These are phyloP conservation scores for Casaregolazyma suthepensis DNA, from an alignment of 1,139 yeast genomes.

Conservation along the genomic window DNA sequence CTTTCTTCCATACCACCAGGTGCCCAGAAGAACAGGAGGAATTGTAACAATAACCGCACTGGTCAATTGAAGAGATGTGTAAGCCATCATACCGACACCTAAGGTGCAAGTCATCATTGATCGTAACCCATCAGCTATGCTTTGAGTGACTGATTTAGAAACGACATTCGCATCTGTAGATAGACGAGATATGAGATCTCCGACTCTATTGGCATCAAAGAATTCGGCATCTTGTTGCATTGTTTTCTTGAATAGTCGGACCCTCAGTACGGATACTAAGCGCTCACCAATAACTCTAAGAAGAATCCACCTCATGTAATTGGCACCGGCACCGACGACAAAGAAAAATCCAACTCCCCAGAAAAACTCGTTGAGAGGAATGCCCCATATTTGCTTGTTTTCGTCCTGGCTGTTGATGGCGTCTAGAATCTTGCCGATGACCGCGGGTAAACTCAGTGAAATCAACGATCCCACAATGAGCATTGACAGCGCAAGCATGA, in stretches of 20 bases:
- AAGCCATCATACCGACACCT: slow-evolving; percentile 84
- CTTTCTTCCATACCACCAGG: slow-evolving; percentile 71
- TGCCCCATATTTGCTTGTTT: slow-evolving; percentile 38
- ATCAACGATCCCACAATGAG: slow-evolving; percentile 55
- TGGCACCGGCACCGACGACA: slow-evolving; percentile 64
- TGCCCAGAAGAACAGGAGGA: slow-evolving; percentile 75
- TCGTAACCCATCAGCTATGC: slow-evolving; percentile 84
- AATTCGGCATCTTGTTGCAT: slow-evolving; percentile 86
- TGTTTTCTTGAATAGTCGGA: slow-evolving; percentile 68
- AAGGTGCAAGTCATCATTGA: slow-evolving; percentile 73
- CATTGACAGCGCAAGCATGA: slow-evolving; percentile 53
- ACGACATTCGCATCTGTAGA: slow-evolving; percentile 90
- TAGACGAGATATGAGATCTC: slow-evolving; percentile 83
- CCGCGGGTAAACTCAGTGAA: slow-evolving; percentile 71
- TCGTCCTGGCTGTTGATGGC: slow-evolving; percentile 43
- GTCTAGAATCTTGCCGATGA: slow-evolving; percentile 70
- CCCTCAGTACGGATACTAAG: slow-evolving; percentile 73
- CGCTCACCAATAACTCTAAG: slow-evolving; percentile 79
- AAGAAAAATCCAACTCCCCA: slow-evolving; percentile 49
- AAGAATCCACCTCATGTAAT: slow-evolving; percentile 71
- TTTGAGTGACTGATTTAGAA: slow-evolving; percentile 79
- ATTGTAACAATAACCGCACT: slow-evolving; percentile 67
- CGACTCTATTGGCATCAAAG: slow-evolving; percentile 87
- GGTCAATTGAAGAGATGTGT: slow-evolving; percentile 75
- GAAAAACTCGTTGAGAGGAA: slow-evolving; percentile 44